Evolutionary conservation across 495 filamentous ascomycete genomes (phyloP).

Genomic region (Trichoderma parareesei): DNA sequence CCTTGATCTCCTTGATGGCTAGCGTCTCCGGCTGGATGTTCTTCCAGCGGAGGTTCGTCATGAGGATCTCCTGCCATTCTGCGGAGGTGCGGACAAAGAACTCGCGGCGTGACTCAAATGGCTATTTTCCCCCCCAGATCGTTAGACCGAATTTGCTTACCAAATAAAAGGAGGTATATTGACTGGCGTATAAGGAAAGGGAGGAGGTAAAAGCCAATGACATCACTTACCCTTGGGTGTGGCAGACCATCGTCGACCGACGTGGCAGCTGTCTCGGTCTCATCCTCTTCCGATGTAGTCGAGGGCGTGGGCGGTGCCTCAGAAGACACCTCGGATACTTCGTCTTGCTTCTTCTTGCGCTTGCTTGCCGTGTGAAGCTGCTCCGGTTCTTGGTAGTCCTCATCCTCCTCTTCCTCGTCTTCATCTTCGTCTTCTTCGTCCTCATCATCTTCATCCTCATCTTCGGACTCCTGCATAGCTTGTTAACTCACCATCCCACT

Average conservation of each 20-base stretch:
- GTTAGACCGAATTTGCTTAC: slow-evolving; percentile 12
- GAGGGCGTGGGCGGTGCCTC: slow-evolving; percentile 21
- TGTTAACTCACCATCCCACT: slow-evolving; percentile 18
- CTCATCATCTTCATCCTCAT: slow-evolving; percentile 64
- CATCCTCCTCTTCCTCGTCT: slow-evolving; percentile 53
- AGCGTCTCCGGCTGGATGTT: slow-evolving; percentile 51
- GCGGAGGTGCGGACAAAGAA: slow-evolving; percentile 85
- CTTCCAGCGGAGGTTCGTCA: slow-evolving; percentile 57
- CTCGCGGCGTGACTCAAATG: slow-evolving; percentile 85
- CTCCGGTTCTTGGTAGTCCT: slow-evolving; percentile 30
- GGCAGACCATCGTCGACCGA: slow-evolving; percentile 51
- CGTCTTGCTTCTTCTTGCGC: slow-evolving; percentile 39
- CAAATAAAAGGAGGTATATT: not conserved
- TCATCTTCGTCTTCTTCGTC: slow-evolving; percentile 63
- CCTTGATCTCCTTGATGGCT: slow-evolving; percentile 82
- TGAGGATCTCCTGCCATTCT: slow-evolving; percentile 80
- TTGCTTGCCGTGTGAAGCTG: slow-evolving; percentile 34
- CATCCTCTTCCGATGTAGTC: slow-evolving; percentile 39
- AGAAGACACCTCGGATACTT: slow-evolving; percentile 30
- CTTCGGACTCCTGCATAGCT: slow-evolving; percentile 45
- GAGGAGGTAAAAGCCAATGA: not conserved
- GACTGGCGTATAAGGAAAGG: not conserved
- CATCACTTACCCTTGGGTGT: slow-evolving; percentile 41
- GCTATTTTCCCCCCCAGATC: slow-evolving; percentile 50
- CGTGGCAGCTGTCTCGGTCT: slow-evolving; percentile 34